Evolutionary conservation across 495 filamentous ascomycete species (phyloP), one percentile per base, ranked within the genome.

Genomic region (Neurospora pannonica): DNA sequence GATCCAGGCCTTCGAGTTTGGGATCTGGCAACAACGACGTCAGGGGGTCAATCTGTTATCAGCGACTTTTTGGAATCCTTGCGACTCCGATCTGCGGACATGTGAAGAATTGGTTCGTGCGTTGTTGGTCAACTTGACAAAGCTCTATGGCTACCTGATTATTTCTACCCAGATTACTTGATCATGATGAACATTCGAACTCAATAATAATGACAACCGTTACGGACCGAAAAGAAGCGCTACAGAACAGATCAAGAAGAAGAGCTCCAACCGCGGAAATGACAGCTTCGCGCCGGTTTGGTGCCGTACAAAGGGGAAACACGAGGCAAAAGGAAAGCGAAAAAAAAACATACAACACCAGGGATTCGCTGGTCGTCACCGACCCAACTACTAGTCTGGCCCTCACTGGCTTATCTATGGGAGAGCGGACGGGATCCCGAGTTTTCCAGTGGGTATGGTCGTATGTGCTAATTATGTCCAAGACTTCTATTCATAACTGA

Each of bases 401-500:
- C 46, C 46, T 54, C 46, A 24, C n/a, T 54, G 46, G 80, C 78
- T 84, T 83, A 79, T 82, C 81, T 82, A 84, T 79, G 85, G 83
- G 81, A 83, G 84, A 86, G 83, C 85, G 84, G 84, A 86, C 84
- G 84, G 85, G 84, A 84, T 83, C 81, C 84, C 85, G 83, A 82
- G 77, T 81, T 81, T 74, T 85, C 84, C 46, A 28, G 21, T 54
- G 46, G 46, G 46, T 54, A 54, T 54, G 48, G 48, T 60, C 48
- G 48, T 60, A 60, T 60, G 48, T 60, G 2, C 0, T 28, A 0
- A 15, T 13, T 11, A 10, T 2, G 0, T 4, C 8, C 17, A 0
- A 9, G 24, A 21, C 43, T 21, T 48, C 3, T 3, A n/a, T 21
- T 11, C 8, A 48, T 11, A 48, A 48, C 3, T 3, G 0, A 10